phyloP scores from a whole-genome alignment of 345 rosid species.

The Salix viminalis region DNA sequence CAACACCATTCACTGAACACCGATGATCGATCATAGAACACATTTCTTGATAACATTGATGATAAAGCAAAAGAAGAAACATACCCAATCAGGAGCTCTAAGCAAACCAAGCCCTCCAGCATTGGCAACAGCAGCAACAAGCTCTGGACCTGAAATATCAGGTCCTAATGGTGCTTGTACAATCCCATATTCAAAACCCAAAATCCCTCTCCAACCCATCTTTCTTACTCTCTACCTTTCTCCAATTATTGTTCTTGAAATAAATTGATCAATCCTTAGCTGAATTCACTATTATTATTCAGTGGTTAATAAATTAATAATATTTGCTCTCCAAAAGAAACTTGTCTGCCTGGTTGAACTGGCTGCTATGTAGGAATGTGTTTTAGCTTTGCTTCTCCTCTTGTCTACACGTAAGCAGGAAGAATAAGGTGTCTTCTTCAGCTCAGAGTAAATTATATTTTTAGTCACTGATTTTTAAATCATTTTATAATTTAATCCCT shows the following conservation, averaged over 20 bases:
- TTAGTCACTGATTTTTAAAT: too few species aligned
- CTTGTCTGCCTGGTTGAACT: not conserved
- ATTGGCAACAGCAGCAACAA: constrained; percentile 86
- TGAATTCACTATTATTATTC: not conserved
- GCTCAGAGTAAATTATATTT: too few species aligned
- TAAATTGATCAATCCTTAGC: not conserved
- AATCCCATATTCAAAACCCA: constrained; percentile 76
- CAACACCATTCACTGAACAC: not conserved
- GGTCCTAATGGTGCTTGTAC: constrained; percentile 88
- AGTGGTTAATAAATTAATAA: not conserved
- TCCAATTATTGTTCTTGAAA: not conserved
- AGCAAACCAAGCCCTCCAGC: constrained; percentile 84
- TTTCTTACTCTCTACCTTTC: not conserved
- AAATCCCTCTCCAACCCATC: constrained; percentile 78
- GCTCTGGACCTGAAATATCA: constrained; percentile 83
- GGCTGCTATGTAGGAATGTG: not conserved
- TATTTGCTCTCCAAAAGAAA: not conserved
- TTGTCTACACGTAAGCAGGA: too few species aligned
- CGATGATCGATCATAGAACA: not conserved
- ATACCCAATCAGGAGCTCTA: constrained; percentile 84
- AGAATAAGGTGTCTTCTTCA: too few species aligned
- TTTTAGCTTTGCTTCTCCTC: not conserved
- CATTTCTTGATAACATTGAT: not conserved
- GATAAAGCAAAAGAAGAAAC: not conserved
- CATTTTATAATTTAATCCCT: too few species aligned